Evolutionary conservation across 108 stramenopile species (phyloP), one percentile per base, ranked within the genome.

Genomic region (Pseudonitzschia pungens): DNA sequence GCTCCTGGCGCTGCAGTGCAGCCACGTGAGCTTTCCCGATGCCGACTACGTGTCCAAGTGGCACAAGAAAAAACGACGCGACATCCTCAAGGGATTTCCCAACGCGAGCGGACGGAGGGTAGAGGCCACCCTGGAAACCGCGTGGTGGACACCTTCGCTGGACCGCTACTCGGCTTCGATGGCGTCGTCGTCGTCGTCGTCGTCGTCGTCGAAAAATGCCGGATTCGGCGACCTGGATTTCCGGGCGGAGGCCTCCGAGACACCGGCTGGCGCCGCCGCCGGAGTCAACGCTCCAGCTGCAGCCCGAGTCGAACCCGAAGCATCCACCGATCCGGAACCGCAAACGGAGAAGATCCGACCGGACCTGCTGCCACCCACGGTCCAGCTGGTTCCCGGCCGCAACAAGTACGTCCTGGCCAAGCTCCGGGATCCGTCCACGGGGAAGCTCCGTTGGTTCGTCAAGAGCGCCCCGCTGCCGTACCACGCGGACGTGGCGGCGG

Each of bases 1-100:
- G 51, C 65, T 65, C 42, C 81, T 94, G 40, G 93, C 93, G 26
- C 64, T 94, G 7, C 90, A 91, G 77, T 92, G 93, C 60, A 86
- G 77, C 54, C 51, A 81, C 15, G 41, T 94, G 9, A 76, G 87
- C 43, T 84, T 84, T 76, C 53, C 69, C 33, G 83, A 84, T 64
- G 81, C 83, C 27, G 82, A 84, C 48, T 78, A 78, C 45, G 54
- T 31, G 27, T 18, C 22, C 33, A 28, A 45, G 6, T 71, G 70
- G 70, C 53, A 71, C 41, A 44, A 63, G 33, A 76, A 56, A 62
- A 67, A 67, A 18, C 28, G 59, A 5, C 68, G 48, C 18, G 66
- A 69, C 12, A 26, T 76, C 22, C 31, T 57, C 12, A 29, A 26
- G 48, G 76, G 69, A 7, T 33, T 21, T n/a, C 64, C 64, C 6